Evolutionary conservation across 148 eudicot genomes (phyloP), one percentile per base, ranked within the genome.

Genomic region (Pouteria glomerata): DNA sequence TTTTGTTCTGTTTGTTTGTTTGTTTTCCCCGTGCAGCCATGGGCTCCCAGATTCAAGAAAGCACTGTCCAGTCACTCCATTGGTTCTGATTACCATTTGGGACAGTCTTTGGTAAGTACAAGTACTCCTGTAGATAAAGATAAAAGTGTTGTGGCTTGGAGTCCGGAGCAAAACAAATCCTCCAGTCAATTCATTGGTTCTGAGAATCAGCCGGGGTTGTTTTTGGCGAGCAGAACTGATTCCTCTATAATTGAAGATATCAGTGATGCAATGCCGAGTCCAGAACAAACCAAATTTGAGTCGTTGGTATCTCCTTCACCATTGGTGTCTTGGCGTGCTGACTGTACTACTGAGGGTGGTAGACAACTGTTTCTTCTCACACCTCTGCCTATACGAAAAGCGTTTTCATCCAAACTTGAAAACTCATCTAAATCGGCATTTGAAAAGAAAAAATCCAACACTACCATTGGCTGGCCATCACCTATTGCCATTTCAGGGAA

Each of bases 261-360:
- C 30, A 72, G 53, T n/a, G 70, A 53, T 57, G 74, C 16, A 41
- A 62, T 71, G 57, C 84, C 69, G 51, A 88, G 93, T 77, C 94
- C 99, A 16, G 83, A 77, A 69, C 80, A 85, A 44, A 65, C 81
- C 57, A 77, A 80, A 76, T 57, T 66, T 60, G 92, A 85, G 19
- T 84, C 85, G n/a, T 70, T 88, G 42, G 81, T 95, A 63, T 95
- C 99, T 73, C 97, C 99, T 78, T 95, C 99, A 15, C 97, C 99
- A n/a, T 94, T 95, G 16, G 99, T 95, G 55, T 88, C 96, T 16
- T 95, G 99, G 99, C 91, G 89, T 64, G 87, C 86, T 66, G 89
- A 75, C 50, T 80, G 84, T 70, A 63, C 72, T 23, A 69, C 67
- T 56, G 94, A 88, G 44, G 80, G 84, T 57, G 87, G 96, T 48